Evolutionary conservation across 2,329 filamentous ascomycete species (phyloP).

Genomic region (Colletotrichum tropicale): DNA sequence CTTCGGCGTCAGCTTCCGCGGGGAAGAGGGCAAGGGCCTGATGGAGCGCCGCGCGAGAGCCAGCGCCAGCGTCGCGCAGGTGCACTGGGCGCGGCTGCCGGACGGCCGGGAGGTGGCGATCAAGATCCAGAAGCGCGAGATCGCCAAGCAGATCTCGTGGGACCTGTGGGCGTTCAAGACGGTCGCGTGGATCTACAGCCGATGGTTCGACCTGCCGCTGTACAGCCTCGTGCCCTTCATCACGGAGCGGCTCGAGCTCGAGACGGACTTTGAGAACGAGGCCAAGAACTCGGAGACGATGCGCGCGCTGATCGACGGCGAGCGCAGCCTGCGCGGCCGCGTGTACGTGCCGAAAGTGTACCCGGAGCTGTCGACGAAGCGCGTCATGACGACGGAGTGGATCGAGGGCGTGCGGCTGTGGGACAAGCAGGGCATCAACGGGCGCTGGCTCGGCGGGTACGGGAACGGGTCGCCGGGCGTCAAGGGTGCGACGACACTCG

Average conservation of each 20-base stretch:
- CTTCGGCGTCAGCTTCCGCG: conserved; percentile 84
- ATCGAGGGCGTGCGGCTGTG: conserved; percentile 92
- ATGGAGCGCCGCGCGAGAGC: conserved; percentile 68
- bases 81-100: conserved; percentile 87
- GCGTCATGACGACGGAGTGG: conserved; percentile 96
- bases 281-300: conserved; percentile 87
- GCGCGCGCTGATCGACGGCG: conserved; percentile 75
- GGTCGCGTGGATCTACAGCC: conserved; percentile 81
- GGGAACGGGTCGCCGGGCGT: conserved; percentile 80
- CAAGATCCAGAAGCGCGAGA: conserved; percentile 97
- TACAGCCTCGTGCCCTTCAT: conserved; percentile 93
- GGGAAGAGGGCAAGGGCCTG: conserved; percentile 69
- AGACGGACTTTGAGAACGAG: conserved; percentile 95
- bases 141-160: conserved; percentile 88
- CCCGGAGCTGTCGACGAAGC: conserved; percentile 78
- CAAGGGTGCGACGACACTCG: conserved; percentile 66
- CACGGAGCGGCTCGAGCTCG: conserved; percentile 85
- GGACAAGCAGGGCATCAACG: conserved; percentile 84
- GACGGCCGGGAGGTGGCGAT: conserved; percentile 93
- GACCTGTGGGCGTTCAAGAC: conserved; percentile 96
- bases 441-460: conserved; percentile 79
- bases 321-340: conserved; percentile 75
- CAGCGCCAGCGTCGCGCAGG: conserved; percentile 93
- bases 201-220: conserved; percentile 90
- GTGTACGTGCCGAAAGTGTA: conserved; percentile 92